Base-by-base conservation (phyloP, 768 basidiomycete species). In the Grammothele lineata region DNA sequence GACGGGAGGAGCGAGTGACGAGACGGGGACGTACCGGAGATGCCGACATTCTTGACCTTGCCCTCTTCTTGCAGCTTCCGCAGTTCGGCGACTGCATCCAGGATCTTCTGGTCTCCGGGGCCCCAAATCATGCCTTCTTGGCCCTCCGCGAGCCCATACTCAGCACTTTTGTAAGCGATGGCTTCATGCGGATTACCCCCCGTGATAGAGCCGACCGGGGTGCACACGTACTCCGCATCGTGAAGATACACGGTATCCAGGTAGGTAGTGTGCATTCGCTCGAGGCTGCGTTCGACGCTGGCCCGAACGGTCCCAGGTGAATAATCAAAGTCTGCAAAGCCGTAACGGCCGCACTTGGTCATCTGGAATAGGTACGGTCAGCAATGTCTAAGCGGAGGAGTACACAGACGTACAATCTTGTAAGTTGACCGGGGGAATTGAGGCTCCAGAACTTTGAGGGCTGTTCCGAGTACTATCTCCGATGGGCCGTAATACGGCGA, bases 261-360 rank as follows among this genome's bases (percentile, higher is more conserved):
- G 60, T 92, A 91, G 48, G 72, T 65, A 10, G 91, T 92, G 41
- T 83, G 76, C 47, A 93, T 58, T 18, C 89, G 79, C 35, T 71
- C 65, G 25, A 92, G 68, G 57, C 86, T 88, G 47, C 77, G 78
- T 39, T 71, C 62, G 15, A 94, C 76, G 51, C 83, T 85, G 18
- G 73, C 70, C 15, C 84, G 79, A 44, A 94, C 78, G 27, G 74
- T 78, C 5, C 60, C 53, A 1, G 87, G 84, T 2, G 77, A 70
- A 65, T 92, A 93, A 64, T 94, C 87, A 55, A 92, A 92, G 35
- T 73, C 69, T 21, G 57, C 59, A 15, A 60, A 30, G 7, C 86
- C 88, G 59, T 85, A 88, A 27, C 91, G 77, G 19, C 92, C 92
- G 50, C 86, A 87, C 62, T 94, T 94, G 9, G 89, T 90, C 70